A percentile compares a stretch with the other conserved stretches of the same genome.
Conservation (phyloP, 23 red algal species). For the Agarophyton chilense region DNA sequence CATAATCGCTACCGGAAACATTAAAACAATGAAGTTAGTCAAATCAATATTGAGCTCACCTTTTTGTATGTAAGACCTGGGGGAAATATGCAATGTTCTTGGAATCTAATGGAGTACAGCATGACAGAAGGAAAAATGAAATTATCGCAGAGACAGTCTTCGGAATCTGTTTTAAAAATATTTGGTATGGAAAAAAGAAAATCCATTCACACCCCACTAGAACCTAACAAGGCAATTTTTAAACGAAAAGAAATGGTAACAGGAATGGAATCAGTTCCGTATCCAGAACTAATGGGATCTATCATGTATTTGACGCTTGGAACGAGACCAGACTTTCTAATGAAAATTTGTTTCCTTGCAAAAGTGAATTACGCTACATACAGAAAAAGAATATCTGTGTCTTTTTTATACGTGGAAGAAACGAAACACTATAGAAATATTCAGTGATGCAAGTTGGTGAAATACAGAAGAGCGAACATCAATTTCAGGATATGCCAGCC, state of each 20-base stretch:
- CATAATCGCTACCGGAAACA: too few relatives aligned
- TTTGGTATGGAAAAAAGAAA: background rate
- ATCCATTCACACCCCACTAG: background rate
- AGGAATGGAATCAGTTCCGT: background rate
- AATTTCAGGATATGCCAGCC: background rate
- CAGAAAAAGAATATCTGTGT: background rate
- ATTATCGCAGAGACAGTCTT: too few relatives aligned
- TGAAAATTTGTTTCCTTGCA: background rate
- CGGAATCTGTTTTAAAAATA: background rate
- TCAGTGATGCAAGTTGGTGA: background rate
- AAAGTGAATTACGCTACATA: background rate
- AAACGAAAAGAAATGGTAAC: background rate
- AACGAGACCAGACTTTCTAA: background rate
- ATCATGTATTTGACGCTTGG: conserved; percentile 1
- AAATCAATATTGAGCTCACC: too few relatives aligned
- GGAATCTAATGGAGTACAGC: too few relatives aligned
- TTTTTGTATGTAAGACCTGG: too few relatives aligned
- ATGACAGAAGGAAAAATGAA: too few relatives aligned
- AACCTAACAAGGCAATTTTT: background rate
- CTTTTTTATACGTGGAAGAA: background rate
- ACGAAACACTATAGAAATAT: background rate
- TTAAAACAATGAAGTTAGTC: too few relatives aligned
- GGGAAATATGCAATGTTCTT: too few relatives aligned
- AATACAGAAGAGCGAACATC: background rate
- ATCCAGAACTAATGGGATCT: background rate